Evolutionary conservation across 2,329 filamentous ascomycete genomes (phyloP), one percentile per base, ranked within the genome.

Genomic region (Alternaria triticina): DNA sequence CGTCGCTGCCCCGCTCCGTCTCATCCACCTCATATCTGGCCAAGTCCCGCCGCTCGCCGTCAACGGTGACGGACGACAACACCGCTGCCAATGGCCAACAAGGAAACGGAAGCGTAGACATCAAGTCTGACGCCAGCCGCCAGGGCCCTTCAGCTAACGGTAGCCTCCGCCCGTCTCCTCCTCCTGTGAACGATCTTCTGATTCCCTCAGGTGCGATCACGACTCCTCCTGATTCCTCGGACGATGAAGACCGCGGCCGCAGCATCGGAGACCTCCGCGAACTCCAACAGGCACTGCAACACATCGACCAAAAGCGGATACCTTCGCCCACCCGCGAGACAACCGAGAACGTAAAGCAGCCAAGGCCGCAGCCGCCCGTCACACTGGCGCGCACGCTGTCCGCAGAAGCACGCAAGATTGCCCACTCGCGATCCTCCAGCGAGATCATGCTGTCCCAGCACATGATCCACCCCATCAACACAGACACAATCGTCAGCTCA

Each of bases 191-290:
- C 67, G 89, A 93, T 81, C 86, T 88, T 63, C 83, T 88, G 67
- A 96, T 97, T 79, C 93, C 94, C 45, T 88, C 89, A 66, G 93
- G 93, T 65, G 94, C 93, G 67, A 88, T 97, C 71, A 92, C 97
- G 62, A 97, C 95, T 0, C 95, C 95, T 36, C 95, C 95, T 10
- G 95, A 97, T 74, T 97, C 94, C 33, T 94, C 90, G 25, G 94
- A 94, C 79, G 94, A 97, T 68, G 94, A 97, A 70, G 93, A 96
- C 74, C 89, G 77, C 28, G 88, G 69, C 65, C 76, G 69, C 25
- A 73, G 61, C 70, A 82, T 77, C 62, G 79, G 77, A 72, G 81
- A 84, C 61, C 80, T 89, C 66, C 83, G 85, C 67, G 91, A 95
- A 76, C 84, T 97, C 54, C 89, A 96, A 79, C 90, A 92, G 45